Percentiles rank a stretch among this genome's conserved stretches.
Conservation (phyloP, 2,329 filamentous ascomycete genomes). For the Cladobotryum mycophilum region DNA sequence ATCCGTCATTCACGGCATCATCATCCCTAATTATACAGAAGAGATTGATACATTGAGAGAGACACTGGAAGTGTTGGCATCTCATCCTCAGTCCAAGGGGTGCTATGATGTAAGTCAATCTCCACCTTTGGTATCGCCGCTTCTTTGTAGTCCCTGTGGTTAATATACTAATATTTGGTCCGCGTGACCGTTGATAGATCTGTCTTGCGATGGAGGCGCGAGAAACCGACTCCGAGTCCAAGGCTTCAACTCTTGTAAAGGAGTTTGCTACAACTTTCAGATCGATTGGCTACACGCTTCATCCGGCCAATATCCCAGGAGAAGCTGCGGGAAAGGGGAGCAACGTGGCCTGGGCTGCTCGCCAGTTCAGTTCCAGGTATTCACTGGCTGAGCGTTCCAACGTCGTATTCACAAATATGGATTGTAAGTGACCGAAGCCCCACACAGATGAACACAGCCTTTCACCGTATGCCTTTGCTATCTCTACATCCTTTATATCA, state of each 20-base stretch:
- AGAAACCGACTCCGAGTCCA: slow-evolving; percentile 53
- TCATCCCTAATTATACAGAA: slow-evolving; percentile 71
- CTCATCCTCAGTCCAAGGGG: slow-evolving; percentile 55
- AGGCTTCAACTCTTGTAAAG: slow-evolving; percentile 56
- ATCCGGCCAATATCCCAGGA: slow-evolving; percentile 58
- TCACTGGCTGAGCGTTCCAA: slow-evolving; percentile 46
- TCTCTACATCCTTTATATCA: background rate
- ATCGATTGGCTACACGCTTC: slow-evolving; percentile 60
- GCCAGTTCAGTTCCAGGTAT: slow-evolving; percentile 58
- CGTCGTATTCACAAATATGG: slow-evolving; percentile 64
- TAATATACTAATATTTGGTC: background rate
- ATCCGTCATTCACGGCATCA: slow-evolving; percentile 56
- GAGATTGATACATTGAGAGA: slow-evolving; percentile 61
- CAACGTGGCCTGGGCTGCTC: slow-evolving; percentile 66
- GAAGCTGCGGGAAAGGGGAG: slow-evolving; percentile 70
- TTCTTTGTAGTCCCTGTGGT: background rate
- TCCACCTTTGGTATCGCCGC: background rate
- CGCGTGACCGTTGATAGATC: slow-evolving; percentile 39
- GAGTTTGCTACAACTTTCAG: slow-evolving; percentile 60
- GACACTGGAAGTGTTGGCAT: slow-evolving; percentile 62
- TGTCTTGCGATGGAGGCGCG: slow-evolving; percentile 69
- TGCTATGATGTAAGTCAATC: slow-evolving; percentile 61
- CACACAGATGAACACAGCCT: background rate
- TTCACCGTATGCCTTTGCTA: too few relatives aligned
- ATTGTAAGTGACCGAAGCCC: slow-evolving; percentile 47